Base-by-base conservation (phyloP, 345 rosid species). In the Pistacia atlantica region DNA sequence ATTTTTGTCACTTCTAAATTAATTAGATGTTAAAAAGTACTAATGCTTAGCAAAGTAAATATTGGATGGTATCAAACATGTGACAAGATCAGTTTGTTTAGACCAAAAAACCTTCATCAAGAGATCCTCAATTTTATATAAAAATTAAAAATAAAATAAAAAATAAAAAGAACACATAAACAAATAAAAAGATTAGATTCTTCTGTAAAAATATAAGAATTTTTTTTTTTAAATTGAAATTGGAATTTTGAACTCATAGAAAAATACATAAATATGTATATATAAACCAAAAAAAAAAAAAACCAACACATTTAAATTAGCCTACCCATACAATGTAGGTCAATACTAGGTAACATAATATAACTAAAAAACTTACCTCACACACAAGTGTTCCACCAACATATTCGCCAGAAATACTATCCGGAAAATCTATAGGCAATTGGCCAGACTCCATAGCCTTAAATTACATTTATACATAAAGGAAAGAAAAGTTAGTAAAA, bases 401-500 rank as follows among this genome's bases (percentile, higher is more conserved):
- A 74, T 83, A 97, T 82, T 90, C 90, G 91, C 88, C 90, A 14
- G 92, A 94, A 79, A 92, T 81, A 75, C 85, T 93, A 74, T 87
- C 97, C 85, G 89, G 81, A 80, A 90, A 74, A 82, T 94, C 98
- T 77, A 91, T 89, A 70, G 97, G 99, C 75, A 97, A 85, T 80
- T 86, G 86, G 18, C 98, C 98, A 81, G 92, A 91, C 73, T 94
- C 98, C 85, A 97, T 87, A 70, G 96, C 98, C 99, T 97, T 45
- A 77, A 79, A 61, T 79, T 59, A 59, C 22, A 69, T 58, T 22
- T 38, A 14, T 4, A 59, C 46, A 78, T 13, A 67, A 59, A 35
- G 66, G 42, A 56, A 65, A 33, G 7, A 65, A 49, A 12, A 33
- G 64, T 68, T 18, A 76, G 72, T 14, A 6, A 55, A 25, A 25